Evolutionary conservation across 768 basidiomycete species (phyloP).

Genomic region (Suillus lakei): DNA sequence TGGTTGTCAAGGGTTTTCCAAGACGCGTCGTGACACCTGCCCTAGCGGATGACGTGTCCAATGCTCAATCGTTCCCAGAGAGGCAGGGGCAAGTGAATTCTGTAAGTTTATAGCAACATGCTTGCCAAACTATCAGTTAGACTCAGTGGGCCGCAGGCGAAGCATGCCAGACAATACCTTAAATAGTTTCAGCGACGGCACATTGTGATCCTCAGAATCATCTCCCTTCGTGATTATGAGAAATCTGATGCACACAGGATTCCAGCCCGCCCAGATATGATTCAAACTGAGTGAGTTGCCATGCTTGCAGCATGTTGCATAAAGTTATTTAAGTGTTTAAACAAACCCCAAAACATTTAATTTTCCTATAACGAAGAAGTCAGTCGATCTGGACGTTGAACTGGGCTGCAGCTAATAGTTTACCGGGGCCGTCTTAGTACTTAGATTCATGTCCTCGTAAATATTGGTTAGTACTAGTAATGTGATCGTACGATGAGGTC

Average conservation of each 20-base stretch:
- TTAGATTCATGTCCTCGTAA: not conserved
- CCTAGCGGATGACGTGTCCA: not conserved
- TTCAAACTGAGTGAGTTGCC: slow-evolving; percentile 1
- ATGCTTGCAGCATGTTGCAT: not conserved
- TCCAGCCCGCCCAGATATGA: not conserved
- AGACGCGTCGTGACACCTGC: not conserved
- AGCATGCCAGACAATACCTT: not conserved
- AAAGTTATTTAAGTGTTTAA: not conserved
- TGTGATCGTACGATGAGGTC: not conserved
- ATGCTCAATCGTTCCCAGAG: not conserved
- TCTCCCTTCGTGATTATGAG: not conserved
- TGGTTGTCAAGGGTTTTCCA: not conserved
- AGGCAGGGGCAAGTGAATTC: not conserved
- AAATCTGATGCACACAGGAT: not conserved
- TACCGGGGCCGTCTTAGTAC: not conserved
- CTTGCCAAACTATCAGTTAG: not conserved
- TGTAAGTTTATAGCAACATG: not conserved
- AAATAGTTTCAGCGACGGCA: not conserved
- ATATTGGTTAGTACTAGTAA: not conserved
- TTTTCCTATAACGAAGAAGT: too few species aligned
- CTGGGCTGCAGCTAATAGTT: not conserved
- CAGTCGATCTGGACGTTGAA: too few species aligned
- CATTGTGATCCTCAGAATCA: not conserved
- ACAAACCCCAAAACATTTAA: not conserved
- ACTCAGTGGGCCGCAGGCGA: not conserved